Percentiles rank a stretch among this genome's conserved stretches.
These are phyloP conservation scores for Filobasidium floriforme DNA, from an alignment of 768 basidiomycete species.

Conservation along the genomic window DNA sequence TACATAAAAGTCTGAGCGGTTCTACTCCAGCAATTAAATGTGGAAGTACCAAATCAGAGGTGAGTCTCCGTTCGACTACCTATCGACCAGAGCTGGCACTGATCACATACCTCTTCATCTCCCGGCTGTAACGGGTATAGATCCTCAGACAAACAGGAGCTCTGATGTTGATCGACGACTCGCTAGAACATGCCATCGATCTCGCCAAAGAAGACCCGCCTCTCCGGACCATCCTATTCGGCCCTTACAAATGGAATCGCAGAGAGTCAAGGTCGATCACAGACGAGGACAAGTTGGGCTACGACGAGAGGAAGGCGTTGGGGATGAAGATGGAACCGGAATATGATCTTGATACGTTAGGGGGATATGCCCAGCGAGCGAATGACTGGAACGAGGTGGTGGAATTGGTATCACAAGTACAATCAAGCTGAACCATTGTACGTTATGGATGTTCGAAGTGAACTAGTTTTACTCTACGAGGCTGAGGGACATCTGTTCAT, in stretches of 20 bases:
- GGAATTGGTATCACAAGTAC: no score
- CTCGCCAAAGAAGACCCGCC: constrained; percentile 52
- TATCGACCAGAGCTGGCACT: neutral
- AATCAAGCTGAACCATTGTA: no score
- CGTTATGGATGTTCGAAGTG: neutral
- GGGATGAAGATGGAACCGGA: constrained; percentile 23
- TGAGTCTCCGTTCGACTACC: constrained; percentile 32
- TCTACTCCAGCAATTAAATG: neutral
- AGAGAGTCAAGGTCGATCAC: constrained; percentile 44
- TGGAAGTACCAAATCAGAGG: constrained; percentile 55
- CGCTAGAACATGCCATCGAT: constrained; percentile 64
- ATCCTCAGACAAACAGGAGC: constrained; percentile 61
- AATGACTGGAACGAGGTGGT: neutral
- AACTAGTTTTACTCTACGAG: constrained; percentile 31
- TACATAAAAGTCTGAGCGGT: constrained; percentile 2
- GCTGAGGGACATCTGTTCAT: constrained; percentile 37
- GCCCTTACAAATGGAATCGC: constrained; percentile 67
- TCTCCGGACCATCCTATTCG: constrained; percentile 64
- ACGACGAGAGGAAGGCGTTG: constrained; percentile 23
- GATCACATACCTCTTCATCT: no score
- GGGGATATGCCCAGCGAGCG: neutral
- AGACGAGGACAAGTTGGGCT: constrained; percentile 32
- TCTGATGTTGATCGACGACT: constrained; percentile 68
- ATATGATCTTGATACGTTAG: neutral
- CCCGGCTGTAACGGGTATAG: no score